Evolutionary conservation across 306 rosid genomes (phyloP).

Genomic region (Carpinus fangiana): DNA sequence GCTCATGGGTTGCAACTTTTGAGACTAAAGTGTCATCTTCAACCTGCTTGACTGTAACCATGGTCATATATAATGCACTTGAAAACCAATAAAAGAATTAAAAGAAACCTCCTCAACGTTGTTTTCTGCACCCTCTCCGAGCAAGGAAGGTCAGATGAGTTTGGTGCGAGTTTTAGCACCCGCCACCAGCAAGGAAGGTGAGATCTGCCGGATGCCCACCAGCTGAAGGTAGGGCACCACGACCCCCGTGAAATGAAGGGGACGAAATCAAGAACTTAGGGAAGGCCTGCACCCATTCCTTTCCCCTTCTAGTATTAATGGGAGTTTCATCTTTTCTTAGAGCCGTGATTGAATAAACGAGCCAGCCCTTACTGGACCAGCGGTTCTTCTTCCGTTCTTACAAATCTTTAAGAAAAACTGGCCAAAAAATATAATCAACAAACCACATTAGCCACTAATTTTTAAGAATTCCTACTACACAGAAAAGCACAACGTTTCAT

Average conservation of each 20-base stretch:
- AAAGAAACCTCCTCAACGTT: neutral
- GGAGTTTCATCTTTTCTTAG: constrained; percentile 19
- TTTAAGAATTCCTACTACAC: neutral
- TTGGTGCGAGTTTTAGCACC: constrained; percentile 15
- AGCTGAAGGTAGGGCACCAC: constrained; percentile 50
- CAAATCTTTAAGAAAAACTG: constrained; percentile 5
- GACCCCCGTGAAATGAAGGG: constrained; percentile 50
- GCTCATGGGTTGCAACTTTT: neutral
- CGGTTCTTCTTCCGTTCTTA: neutral
- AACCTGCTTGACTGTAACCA: constrained; percentile 28
- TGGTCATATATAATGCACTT: neutral
- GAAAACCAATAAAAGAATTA: neutral
- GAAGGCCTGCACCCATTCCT: constrained; percentile 28
- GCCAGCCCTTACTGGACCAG: constrained; percentile 40
- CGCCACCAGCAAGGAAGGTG: constrained; percentile 50
- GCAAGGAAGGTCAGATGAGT: neutral
- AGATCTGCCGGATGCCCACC: constrained; percentile 53
- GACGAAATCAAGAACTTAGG: constrained; percentile 36
- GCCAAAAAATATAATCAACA: neutral
- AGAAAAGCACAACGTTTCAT: neutral
- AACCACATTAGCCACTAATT: neutral
- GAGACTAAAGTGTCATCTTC: constrained; percentile 10
- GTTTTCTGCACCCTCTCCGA: neutral
- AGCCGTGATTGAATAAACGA: constrained; percentile 38
- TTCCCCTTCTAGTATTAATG: constrained; percentile 25